Evolutionary conservation across 768 basidiomycete genomes (phyloP).

Genomic region (Podaxis sp.): DNA sequence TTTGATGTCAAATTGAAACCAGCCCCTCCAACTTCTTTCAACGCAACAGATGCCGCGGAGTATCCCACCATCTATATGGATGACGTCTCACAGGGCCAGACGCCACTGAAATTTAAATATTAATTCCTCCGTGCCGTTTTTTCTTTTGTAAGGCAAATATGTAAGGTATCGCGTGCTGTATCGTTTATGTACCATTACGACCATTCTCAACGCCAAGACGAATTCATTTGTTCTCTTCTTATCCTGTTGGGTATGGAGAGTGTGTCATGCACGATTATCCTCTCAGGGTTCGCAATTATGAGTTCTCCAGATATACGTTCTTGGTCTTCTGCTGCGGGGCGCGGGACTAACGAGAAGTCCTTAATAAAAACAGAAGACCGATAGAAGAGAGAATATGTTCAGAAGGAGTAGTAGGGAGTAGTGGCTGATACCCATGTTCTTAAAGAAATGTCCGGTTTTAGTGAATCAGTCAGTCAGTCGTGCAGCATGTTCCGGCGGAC

Average conservation of each 20-base stretch:
- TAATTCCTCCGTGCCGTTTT: background rate
- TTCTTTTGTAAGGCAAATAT: background rate
- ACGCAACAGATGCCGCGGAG: background rate
- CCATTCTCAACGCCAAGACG: background rate
- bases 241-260: background rate
- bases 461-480: background rate
- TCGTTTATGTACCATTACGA: background rate
- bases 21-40: conserved; percentile 9
- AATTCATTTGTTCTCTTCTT: background rate
- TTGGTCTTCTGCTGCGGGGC: background rate
- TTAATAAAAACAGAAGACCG: background rate
- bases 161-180: background rate
- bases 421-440: background rate
- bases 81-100: background rate
- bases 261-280: background rate
- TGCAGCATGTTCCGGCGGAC: background rate
- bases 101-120: background rate
- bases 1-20: background rate
- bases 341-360: background rate
- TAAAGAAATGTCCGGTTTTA: background rate
- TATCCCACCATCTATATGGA: background rate
- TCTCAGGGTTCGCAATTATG: background rate
- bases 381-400: background rate
- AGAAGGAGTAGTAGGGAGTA: background rate
- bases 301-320: background rate